Conservation (phyloP, 495 filamentous ascomycete genomes). For the Jackrogersella multiformis region DNA sequence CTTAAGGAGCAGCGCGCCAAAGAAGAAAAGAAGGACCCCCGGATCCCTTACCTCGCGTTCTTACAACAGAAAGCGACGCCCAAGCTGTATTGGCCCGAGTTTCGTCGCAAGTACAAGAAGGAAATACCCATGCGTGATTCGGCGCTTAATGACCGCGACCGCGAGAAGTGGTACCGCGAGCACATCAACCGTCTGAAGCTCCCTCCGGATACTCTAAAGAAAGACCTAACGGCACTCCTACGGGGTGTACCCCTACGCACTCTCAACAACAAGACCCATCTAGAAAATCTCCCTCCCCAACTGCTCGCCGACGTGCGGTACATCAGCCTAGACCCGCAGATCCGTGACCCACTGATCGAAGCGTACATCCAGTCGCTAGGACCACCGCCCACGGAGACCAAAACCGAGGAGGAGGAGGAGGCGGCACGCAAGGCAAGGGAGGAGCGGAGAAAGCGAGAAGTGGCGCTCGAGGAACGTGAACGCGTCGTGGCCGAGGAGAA, state of each 20-base stretch:
- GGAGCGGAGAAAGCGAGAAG: conserved; percentile 74
- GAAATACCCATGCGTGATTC: conserved; percentile 81
- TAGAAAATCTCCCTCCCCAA: conserved; percentile 70
- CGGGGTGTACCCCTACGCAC: conserved; percentile 70
- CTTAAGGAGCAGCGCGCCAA: conserved; percentile 77
- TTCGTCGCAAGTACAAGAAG: conserved; percentile 87
- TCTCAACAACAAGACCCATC: conserved; percentile 72
- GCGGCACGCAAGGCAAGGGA: conserved; percentile 67
- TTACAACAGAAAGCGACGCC: conserved; percentile 81
- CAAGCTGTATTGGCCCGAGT: conserved; percentile 97
- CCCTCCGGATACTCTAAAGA: conserved; percentile 75
- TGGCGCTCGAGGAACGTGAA: conserved; percentile 78
- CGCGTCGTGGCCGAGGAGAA: conserved; percentile 79
- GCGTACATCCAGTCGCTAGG: conserved; percentile 78
- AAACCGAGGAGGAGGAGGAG: conserved; percentile 65
- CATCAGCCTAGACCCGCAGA: conserved; percentile 74
- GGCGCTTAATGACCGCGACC: conserved; percentile 81
- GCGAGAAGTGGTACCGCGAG: conserved; percentile 91
- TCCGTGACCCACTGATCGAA: conserved; percentile 77
- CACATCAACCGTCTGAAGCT: conserved; percentile 81
- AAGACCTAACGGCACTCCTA: conserved; percentile 80
- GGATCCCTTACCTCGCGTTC: conserved; percentile 84
- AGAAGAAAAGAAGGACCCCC: conserved; percentile 84
- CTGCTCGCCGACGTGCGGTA: conserved; percentile 82
- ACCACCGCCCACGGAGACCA: conserved; percentile 65